Percentiles rank a stretch among this genome's conserved stretches.
Conservation (phyloP, 768 basidiomycete genomes). For the Leucocoprinus leucothites region DNA sequence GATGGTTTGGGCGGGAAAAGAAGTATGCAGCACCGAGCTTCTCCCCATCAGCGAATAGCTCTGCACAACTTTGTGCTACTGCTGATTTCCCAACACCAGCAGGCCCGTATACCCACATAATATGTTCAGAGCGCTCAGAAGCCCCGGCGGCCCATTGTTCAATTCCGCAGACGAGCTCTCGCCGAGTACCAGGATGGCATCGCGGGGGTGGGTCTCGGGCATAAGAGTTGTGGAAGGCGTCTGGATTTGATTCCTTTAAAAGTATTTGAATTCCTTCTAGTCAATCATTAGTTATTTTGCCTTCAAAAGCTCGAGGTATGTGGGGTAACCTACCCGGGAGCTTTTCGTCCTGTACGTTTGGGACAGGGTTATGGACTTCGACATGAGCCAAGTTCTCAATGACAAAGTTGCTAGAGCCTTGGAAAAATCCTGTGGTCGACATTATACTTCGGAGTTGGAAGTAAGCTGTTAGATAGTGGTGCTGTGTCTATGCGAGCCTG, state of each 20-base stretch:
- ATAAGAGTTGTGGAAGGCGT: constrained; percentile 9
- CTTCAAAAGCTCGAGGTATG: too few species aligned
- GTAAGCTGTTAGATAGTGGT: too few species aligned
- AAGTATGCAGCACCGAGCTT: constrained; percentile 18
- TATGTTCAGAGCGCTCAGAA: background rate
- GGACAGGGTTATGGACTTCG: too few species aligned
- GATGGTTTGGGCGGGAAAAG: constrained; percentile 13
- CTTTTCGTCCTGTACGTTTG: too few species aligned
- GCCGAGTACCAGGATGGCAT: constrained; percentile 19
- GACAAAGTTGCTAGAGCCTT: too few species aligned
- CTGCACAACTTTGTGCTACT: constrained; percentile 27
- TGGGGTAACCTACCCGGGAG: too few species aligned
- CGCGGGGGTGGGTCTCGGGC: constrained; percentile 17
- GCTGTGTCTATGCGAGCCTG: too few species aligned
- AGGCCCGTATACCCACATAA: constrained; percentile 21
- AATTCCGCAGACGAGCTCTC: too few species aligned
- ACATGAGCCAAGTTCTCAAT: too few species aligned
- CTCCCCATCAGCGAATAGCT: constrained; percentile 3
- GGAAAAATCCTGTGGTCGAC: too few species aligned
- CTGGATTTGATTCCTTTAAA: too few species aligned
- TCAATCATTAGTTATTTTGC: background rate
- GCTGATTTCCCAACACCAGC: constrained; percentile 27
- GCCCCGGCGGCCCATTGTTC: background rate
- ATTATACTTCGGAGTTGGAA: too few species aligned
- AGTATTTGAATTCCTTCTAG: background rate